Base-by-base conservation (phyloP, 345 rosid genomes). In the Lumnitzera racemosa region DNA sequence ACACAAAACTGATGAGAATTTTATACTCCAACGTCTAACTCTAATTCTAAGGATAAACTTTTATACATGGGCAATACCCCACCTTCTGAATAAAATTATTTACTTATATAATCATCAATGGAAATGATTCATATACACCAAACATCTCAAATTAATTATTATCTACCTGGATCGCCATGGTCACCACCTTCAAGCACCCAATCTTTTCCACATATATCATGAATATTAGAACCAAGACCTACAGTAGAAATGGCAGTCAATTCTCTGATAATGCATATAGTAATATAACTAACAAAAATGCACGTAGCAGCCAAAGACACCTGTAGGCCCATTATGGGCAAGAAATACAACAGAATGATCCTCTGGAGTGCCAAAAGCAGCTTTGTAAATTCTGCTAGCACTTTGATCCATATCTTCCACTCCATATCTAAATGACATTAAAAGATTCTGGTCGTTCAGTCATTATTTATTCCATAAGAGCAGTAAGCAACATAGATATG, bases 321-420 rank as follows among this genome's bases (percentile, higher is more conserved):
- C 95, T 68, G 84, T 80, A 49, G 96, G 90, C 24, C 98, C 98
- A 69, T 84, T 86, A 70, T 88, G 98, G 1, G 95, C 90, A 70
- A 88, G 98, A 63, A 86, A 24, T 76, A 91, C 71, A 70, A 79
- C 76, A 54, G 78, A 66, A 70, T 89, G 96, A 75, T 85, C 95
- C 63, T 80, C 83, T 16, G 95, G 92, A 70, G 83, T 60, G 56
- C 86, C 80, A 58, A 47, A 24, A 36, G 92, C 87, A 51, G 87
- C 84, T 13, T 74, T 64, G 63, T 59, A 77, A 25, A 88, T 86
- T 67, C 80, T 84, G 62, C 29, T 67, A 62, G 83, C 81, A 66
- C 98, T 91, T 70, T 59, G 82, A 64, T 72, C 81, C 83, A 86
- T 81, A 74, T 86, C 80, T 58, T 74, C 71, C 64, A 91, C 78